phyloP scores from a whole-genome alignment of 2,329 filamentous ascomycete species.

The Verticillium longisporum region DNA sequence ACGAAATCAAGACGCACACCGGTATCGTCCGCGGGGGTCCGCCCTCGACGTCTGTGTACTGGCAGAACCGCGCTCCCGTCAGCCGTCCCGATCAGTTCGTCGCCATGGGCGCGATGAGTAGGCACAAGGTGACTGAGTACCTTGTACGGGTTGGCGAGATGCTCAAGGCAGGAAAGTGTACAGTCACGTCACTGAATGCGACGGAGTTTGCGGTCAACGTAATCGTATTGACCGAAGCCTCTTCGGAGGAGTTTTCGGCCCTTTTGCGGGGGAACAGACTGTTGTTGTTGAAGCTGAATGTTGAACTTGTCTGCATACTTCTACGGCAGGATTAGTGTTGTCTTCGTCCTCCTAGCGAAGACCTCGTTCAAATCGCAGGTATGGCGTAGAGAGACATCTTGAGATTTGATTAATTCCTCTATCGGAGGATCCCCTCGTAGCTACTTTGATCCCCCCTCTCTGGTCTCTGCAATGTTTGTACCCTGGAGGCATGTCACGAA shows the following conservation, averaged over 20 bases:
- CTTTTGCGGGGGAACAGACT: slow-evolving; percentile 8
- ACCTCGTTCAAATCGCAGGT: too few relatives aligned
- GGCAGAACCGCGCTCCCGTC: background rate
- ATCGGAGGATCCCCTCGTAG: too few relatives aligned
- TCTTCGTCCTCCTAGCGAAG: too few relatives aligned
- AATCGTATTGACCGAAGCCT: background rate
- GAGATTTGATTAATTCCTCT: too few relatives aligned
- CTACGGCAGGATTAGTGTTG: too few relatives aligned
- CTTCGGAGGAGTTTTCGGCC: background rate
- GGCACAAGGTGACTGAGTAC: background rate
- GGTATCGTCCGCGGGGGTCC: slow-evolving; percentile 1
- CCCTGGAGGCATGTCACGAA: too few relatives aligned
- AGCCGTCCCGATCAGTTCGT: background rate
- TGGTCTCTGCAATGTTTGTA: too few relatives aligned
- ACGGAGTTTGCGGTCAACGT: slow-evolving; percentile 3
- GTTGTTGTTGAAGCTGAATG: too few relatives aligned
- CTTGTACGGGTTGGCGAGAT: slow-evolving; percentile 1
- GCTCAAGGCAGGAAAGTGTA: background rate
- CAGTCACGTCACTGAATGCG: background rate
- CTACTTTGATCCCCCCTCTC: too few relatives aligned
- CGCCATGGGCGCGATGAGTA: background rate
- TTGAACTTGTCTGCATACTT: too few relatives aligned
- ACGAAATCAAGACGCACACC: slow-evolving; percentile 4
- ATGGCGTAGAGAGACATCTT: too few relatives aligned
- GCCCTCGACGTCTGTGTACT: background rate